Percentiles rank a stretch among this genome's conserved stretches.
These are phyloP conservation scores for Trichoderma virens DNA, from an alignment of 495 filamentous ascomycete genomes.

Conservation along the genomic window DNA sequence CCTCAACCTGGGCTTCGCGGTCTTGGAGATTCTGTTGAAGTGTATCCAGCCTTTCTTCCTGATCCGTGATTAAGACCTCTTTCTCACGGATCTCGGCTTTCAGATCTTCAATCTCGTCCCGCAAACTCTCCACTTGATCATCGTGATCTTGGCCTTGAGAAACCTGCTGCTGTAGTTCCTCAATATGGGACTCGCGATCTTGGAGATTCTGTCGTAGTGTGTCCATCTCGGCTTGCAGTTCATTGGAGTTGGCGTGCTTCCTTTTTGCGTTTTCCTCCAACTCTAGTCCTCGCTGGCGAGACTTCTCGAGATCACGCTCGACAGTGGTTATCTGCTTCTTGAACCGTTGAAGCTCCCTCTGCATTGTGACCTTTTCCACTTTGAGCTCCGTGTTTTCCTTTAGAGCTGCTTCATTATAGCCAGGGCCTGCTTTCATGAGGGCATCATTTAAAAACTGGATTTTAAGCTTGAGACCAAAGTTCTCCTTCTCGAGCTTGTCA, in stretches of 20 bases:
- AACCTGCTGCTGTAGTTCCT: conserved; percentile 41
- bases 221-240: conserved; percentile 51
- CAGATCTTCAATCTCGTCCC: conserved; percentile 53
- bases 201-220: conserved; percentile 42
- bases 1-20: conserved; percentile 39
- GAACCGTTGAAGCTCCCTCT: conserved; percentile 74
- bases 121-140: conserved; percentile 42
- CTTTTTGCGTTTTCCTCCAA: conserved; percentile 70
- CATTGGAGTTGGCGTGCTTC: conserved; percentile 55
- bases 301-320: conserved; percentile 72
- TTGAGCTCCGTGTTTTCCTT: conserved; percentile 95
- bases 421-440: conserved; percentile 73
- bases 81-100: conserved; percentile 50
- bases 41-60: conserved; percentile 36
- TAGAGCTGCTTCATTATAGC: conserved; percentile 76
- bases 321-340: conserved; percentile 69
- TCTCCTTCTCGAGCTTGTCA: conserved; percentile 90
- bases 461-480: conserved; percentile 72
- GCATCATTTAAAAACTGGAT: conserved; percentile 76
- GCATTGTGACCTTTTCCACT: conserved; percentile 78
- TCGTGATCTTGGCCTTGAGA: conserved; percentile 39
- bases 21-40: conserved; percentile 44
- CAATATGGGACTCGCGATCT: conserved; percentile 45
- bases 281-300: conserved; percentile 68
- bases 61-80: conserved; percentile 36